Evolutionary conservation across 768 basidiomycete genomes (phyloP), one percentile per base, ranked within the genome.

Genomic region (Hygrophoropsis aurantiaca): DNA sequence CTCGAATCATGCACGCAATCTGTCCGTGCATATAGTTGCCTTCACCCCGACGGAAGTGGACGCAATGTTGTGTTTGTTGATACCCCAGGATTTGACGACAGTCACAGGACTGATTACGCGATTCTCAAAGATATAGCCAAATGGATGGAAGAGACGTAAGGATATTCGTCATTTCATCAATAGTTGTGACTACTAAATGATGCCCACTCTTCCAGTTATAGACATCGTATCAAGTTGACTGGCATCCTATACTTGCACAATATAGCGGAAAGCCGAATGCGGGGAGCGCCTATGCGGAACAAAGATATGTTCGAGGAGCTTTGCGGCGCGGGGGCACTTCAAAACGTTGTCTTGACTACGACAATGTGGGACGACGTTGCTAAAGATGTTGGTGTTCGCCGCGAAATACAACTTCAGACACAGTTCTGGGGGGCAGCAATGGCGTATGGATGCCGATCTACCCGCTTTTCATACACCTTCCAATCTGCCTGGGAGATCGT

Each of bases 241-340:
- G 64, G 63, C 15, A 30, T 66, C 39, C 49, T 66, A 34, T 66
- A 61, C 50, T 49, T 66, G 36, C 62, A 66, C 32, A 51, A 56
- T 3, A 66, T 66, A 23, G 44, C 64, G 16, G 62, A 64, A 47
- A 47, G 53, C 42, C 42, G 53, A 15, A 51, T 64, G 27, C 47
- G 53, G 11, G 59, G 58, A n/a, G 49, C 55, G 10, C 40, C 59
- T 5, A 19, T 36, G 32, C 56, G 50, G 16, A 61, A 62, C 48
- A 49, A 58, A 23, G 16, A 26, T 16, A 49, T 66, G 49, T 62
- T 64, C 51, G 23, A 54, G 13, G 49, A 50, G 13, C 44, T 64
- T 9, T 66, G 64, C 44, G 64, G 64, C 23, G 46, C 44, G 2
- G 35, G 44, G 19, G 51, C 60, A 15, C 51, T 66, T 6, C 16